Conservation (phyloP, 2,329 filamentous ascomycete genomes). For the Epichloe aotearoae region DNA sequence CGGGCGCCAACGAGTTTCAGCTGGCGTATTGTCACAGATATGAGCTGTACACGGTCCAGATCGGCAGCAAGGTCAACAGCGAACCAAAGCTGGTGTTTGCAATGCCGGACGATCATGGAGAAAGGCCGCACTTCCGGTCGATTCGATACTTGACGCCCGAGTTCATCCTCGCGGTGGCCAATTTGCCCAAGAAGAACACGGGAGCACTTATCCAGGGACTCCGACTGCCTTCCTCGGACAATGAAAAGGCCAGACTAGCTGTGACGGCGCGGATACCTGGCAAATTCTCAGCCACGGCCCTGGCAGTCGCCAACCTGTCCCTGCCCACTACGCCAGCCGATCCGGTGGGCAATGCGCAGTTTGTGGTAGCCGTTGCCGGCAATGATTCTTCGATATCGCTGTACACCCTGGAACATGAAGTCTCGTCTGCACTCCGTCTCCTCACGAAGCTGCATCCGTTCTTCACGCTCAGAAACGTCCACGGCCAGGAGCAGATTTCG, state of each 20-base stretch:
- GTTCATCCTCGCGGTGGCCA: slow-evolving; percentile 44
- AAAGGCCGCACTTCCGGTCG: slow-evolving; percentile 39
- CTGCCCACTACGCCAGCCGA: slow-evolving; percentile 35
- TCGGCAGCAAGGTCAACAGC: slow-evolving; percentile 34
- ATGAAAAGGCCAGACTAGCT: slow-evolving; percentile 33
- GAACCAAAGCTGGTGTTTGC: slow-evolving; percentile 43
- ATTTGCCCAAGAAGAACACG: slow-evolving; percentile 40
- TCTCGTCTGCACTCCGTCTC: slow-evolving; percentile 31
- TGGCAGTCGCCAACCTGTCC: slow-evolving; percentile 62
- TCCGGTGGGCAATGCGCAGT: slow-evolving; percentile 54
- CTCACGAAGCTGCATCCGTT: slow-evolving; percentile 40
- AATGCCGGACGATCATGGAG: slow-evolving; percentile 34
- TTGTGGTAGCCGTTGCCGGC: slow-evolving; percentile 66
- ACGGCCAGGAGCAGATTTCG: slow-evolving; percentile 43
- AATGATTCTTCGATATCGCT: slow-evolving; percentile 68
- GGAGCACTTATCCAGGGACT: slow-evolving; percentile 45
- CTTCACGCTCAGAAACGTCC: slow-evolving; percentile 38
- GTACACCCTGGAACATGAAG: slow-evolving; percentile 60
- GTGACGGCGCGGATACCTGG: slow-evolving; percentile 46
- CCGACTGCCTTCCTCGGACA: slow-evolving; percentile 31
- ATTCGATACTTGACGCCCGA: slow-evolving; percentile 45
- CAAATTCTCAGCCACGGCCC: slow-evolving; percentile 58
- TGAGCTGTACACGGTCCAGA: slow-evolving; percentile 55
- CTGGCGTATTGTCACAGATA: slow-evolving; percentile 69
- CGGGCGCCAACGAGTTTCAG: slow-evolving; percentile 48